Evolutionary conservation across 345 rosid genomes (phyloP).

Genomic region (Rhodamnia argentea): DNA sequence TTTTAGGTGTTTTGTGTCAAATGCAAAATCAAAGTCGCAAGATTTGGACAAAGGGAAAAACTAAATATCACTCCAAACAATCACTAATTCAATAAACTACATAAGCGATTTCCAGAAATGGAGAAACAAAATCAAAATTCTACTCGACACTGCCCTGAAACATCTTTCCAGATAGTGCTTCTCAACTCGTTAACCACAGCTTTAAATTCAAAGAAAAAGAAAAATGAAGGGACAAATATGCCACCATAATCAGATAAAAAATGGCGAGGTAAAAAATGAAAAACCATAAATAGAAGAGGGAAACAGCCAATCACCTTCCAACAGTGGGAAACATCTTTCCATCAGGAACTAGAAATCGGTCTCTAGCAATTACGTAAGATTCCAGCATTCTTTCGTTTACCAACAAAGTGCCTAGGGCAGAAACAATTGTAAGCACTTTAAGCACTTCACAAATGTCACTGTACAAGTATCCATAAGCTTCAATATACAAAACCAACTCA

Average conservation of each 20-base stretch:
- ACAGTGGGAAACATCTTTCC: constrained; percentile 93
- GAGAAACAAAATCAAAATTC: neutral
- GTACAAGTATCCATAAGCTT: neutral
- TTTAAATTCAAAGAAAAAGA: neutral
- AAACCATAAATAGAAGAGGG: neutral
- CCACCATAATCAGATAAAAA: neutral
- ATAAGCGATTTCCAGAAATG: neutral
- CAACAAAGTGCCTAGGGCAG: constrained; percentile 70
- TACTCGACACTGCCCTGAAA: neutral
- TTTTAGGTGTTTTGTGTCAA: neutral
- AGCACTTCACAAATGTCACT: neutral
- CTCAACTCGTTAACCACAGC: neutral
- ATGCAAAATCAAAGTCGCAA: neutral
- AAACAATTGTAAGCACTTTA: neutral
- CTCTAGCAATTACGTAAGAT: constrained; percentile 95
- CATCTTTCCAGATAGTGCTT: neutral
- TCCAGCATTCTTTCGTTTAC: constrained; percentile 98
- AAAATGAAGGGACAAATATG: neutral
- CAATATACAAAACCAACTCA: neutral
- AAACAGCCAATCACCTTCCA: constrained; percentile 60
- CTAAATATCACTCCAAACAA: neutral
- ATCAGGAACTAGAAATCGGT: constrained; percentile 69
- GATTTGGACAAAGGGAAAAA: neutral
- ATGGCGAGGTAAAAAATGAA: neutral
- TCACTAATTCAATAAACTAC: neutral